Evolutionary conservation across 2,329 filamentous ascomycete species (phyloP), one percentile per base, ranked within the genome.

Genomic region (Aspergillus persii): DNA sequence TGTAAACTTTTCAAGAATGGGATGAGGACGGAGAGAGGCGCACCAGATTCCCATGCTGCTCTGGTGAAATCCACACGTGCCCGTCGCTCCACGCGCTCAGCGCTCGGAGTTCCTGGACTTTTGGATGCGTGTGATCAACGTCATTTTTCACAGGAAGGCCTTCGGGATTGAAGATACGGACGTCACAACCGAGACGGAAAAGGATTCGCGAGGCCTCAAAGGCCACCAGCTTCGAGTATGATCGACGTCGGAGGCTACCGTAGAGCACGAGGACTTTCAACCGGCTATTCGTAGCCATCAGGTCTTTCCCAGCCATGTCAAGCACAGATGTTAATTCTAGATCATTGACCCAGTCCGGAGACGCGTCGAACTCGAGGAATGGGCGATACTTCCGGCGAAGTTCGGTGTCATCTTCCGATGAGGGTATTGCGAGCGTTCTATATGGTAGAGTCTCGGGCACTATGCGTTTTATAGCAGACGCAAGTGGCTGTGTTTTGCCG

Each of bases 41-140:
- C 57, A 84, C 83, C 44, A 89, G 65, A 63, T 85, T 88, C 0
- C 87, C 87, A 62, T 89, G 86, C 72, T 89, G 86, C 67, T 89
- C 87, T 0, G 86, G 86, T 8, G 82, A 84, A 8, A 66, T 11
- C 31, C 31, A 36, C 9, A 36, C 31, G 8, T 89, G 87, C 0
- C 86, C 87, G 65, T 89, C 86, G 55, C 84, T 87, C 87, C 86
- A 90, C 9, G 71, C 75, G 61, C 83, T 86, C 1, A 89, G 77
- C 5, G 81, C 77, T 3, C 86, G 80, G 5, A 89, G 77, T 67
- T 89, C 87, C 63, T 85, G 84, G 0, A 89, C 61, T 86, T 87
- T 0, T 4, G 79, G 74, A 63, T 89, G 86, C 3, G 67, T 69
- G 58, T 83, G 80, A n/a, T 84, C 80, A 2, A 79, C 76, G 59